Base-by-base conservation (phyloP, 305 asterid genomes). In the Fraxinus paxiana region DNA sequence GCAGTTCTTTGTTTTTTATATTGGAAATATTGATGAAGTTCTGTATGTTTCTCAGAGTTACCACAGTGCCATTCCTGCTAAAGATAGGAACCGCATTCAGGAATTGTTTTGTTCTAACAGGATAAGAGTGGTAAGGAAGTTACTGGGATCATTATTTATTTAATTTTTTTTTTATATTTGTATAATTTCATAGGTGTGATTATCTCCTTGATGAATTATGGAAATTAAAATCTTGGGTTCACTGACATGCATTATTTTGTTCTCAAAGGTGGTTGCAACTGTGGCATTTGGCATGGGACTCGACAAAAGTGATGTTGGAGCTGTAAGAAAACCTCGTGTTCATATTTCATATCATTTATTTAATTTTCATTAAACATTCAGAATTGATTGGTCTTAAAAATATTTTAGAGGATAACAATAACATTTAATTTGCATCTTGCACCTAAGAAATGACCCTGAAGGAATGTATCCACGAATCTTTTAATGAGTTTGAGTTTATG, bases 251-350 rank as follows among this genome's bases (percentile, higher is more conserved):
- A 26, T 78, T 84, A 69, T 84, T 77, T 87, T 79, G 77, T 84
- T 79, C 77, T 90, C 81, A 79, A 89, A 96, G 99, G 93, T 96
- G 88, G 99, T 96, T 85, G 99, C 99, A 81, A 96, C 99, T 37
- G 99, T 96, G 59, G 98, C 99, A 86, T 96, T 96, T n/a, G 98
- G 99, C 85, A 94, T 96, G 99, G 99, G 99, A 79, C 98, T 96
- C 81, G 95, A 96, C 84, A 96, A 96, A 90, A 91, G 92, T 69
- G 98, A 96, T 78, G 92, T 96, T 87, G 98, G 96, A 83, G 99
- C 98, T 79, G 99, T 96, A 91, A 92, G 97, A 77, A 77, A 82
- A 85, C 73, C 41, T 78, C 82, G 70, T 56, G 43, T 78, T 75
- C 41, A 79, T 76, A 51, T 61, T 83, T 82, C 73, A 72, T 75